phyloP scores from a whole-genome alignment of 2,329 filamentous ascomycete genomes.

The Aspergillus floridensis region DNA sequence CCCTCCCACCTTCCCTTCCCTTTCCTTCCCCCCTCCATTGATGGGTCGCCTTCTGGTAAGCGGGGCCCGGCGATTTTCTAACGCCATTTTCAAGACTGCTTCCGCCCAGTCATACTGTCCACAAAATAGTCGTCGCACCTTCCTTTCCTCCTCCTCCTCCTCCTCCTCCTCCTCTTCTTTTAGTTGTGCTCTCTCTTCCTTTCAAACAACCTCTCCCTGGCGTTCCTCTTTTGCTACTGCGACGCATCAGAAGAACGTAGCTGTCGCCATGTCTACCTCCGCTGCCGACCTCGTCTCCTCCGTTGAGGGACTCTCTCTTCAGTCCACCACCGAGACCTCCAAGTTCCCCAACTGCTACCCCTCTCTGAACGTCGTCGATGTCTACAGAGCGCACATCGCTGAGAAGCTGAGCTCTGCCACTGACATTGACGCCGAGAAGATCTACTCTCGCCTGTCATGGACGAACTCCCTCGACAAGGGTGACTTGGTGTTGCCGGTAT shows the following conservation, averaged over 20 bases:
- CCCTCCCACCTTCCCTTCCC: conserved; percentile 13
- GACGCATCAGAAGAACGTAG: conserved; percentile 14
- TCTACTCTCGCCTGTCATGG: conserved; percentile 44
- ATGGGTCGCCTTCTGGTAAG: conserved; percentile 41
- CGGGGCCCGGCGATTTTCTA: conserved; percentile 40
- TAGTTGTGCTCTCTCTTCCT: conserved; percentile 11
- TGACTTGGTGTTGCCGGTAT: conserved; percentile 45
- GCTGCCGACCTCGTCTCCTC: conserved; percentile 33
- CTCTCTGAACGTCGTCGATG: conserved; percentile 47
- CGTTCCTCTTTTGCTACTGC: conserved; percentile 11
- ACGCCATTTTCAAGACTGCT: conserved; percentile 24
- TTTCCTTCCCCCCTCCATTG: conserved; percentile 25
- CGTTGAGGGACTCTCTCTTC: conserved; percentile 40
- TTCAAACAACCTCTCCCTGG: conserved; percentile 6
- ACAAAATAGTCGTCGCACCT: conserved; percentile 7
- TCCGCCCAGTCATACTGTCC: conserved; percentile 15
- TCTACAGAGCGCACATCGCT: conserved; percentile 47
- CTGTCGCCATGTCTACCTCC: conserved; percentile 36
- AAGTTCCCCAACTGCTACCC: conserved; percentile 44
- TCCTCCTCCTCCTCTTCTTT: conserved; percentile 6
- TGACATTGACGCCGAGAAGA: conserved; percentile 39
- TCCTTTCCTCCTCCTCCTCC: conserved; percentile 17
- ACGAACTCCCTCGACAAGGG: conserved; percentile 48
- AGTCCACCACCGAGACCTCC: conserved; percentile 39
- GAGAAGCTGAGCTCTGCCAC: conserved; percentile 39